Base-by-base conservation (phyloP, 148 eudicot genomes). In the Suaeda aralocaspica region DNA sequence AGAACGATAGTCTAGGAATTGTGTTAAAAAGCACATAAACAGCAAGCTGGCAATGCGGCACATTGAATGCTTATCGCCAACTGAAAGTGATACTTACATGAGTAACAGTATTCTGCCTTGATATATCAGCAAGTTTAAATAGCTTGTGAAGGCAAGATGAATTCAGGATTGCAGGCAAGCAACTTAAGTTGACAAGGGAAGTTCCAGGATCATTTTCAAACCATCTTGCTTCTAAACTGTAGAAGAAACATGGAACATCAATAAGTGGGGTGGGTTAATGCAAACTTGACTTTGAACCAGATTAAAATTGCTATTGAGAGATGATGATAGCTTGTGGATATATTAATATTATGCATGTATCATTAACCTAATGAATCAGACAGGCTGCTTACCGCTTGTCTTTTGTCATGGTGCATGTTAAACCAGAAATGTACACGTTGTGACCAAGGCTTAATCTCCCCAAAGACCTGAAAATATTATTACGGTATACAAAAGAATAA, bases 91-190 rank as follows among this genome's bases (percentile, higher is more conserved):
- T 44, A 39, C 84, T 59, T 86, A 94, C 98, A 72, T 86, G 87
- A 67, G 83, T 87, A 52, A 80, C 74, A 51, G 69, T 66, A 25
- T 67, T 80, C 83, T 77, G 72, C 59, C 63, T 75, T 39, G 89
- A 84, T 48, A 94, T 71, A 74, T 91, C 87, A 63, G 84, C 88
- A 72, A 94, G 91, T 72, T 34, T 21, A 21, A 85, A 79, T 69
- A 75, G 56, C 67, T 83, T 78, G 73, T 87, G 92, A 70, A 94
- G 97, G 76, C 96, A 91, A 57, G 89, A 83, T 24, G 99, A 88
- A 74, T 82, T 94, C 52, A 94, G 84, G 71, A 94, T 64, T 78
- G 97, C 96, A 77, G 97, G 91, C 85, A 94, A 82, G 78, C 92
- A 82, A 73, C 99, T 94, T 73, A 94, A 64, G 72, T 91, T 94